Percentiles rank a stretch among this genome's conserved stretches.
Evolutionary conservation across 768 basidiomycete genomes (phyloP).

Genomic region (Lenzites betulinus): DNA sequence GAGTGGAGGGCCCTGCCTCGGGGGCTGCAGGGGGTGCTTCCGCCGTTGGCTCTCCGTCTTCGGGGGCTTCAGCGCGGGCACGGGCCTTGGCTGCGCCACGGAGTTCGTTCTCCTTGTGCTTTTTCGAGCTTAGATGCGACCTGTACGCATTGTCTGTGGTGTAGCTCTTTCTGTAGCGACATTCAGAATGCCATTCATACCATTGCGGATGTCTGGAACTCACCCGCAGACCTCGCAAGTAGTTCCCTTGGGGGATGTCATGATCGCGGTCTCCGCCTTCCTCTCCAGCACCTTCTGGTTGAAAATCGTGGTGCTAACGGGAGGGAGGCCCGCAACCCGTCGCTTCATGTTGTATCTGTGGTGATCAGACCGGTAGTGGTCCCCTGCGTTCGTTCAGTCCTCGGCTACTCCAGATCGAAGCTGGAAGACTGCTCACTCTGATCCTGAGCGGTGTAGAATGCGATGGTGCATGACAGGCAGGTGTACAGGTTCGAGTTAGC

Average conservation of each 20-base stretch:
- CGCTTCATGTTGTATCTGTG: conserved; percentile 99
- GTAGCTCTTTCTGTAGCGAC: conserved; percentile 82
- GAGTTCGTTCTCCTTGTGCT: conserved; percentile 78
- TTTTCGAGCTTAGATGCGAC: conserved; percentile 86
- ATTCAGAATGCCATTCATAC: too few species aligned
- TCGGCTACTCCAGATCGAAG: neutral
- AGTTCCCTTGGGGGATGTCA: conserved; percentile 57
- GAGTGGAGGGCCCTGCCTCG: neutral
- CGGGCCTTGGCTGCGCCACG: conserved; percentile 41
- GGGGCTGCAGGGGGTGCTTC: neutral
- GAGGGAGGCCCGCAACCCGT: conserved; percentile 86
- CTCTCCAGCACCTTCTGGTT: conserved; percentile 87
- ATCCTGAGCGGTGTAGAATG: conserved; percentile 77
- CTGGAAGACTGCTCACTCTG: conserved; percentile 62
- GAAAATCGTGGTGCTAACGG: conserved; percentile 76
- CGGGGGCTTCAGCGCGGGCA: conserved; percentile 3
- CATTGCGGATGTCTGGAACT: conserved; percentile 31
- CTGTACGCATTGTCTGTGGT: conserved; percentile 86
- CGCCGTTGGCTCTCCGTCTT: neutral
- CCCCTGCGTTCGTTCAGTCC: conserved; percentile 47
- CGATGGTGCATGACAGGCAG: conserved; percentile 90
- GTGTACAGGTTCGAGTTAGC: conserved; percentile 55
- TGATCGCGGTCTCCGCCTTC: conserved; percentile 71
- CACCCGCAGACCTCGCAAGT: conserved; percentile 85
- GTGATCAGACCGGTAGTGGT: conserved; percentile 91